phyloP scores from a whole-genome alignment of 2,329 filamentous ascomycete species.

The Fusarium piperis region DNA sequence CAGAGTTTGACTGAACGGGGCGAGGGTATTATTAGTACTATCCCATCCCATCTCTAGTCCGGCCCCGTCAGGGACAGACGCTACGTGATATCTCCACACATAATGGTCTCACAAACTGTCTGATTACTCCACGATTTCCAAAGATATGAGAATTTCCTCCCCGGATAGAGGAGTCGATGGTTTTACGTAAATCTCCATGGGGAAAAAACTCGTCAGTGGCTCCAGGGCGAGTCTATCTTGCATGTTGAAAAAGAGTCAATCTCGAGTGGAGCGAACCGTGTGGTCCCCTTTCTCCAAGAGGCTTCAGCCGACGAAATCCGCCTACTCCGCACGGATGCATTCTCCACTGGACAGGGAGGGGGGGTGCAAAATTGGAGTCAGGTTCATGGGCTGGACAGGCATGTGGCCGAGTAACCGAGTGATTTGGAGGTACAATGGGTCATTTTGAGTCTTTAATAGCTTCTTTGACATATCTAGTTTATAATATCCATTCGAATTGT shows the following conservation, averaged over 20 bases:
- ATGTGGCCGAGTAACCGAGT: neutral
- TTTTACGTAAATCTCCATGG: slow-evolving; percentile 36
- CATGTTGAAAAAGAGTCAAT: neutral
- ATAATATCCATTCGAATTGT: neutral
- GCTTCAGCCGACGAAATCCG: neutral
- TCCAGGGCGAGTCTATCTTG: neutral
- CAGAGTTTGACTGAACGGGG: slow-evolving; percentile 10
- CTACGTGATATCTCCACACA: slow-evolving; percentile 20
- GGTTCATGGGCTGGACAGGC: neutral
- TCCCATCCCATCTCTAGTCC: neutral
- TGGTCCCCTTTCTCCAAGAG: neutral
- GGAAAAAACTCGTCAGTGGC: slow-evolving; percentile 16
- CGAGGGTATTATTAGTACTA: slow-evolving; percentile 29
- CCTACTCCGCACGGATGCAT: neutral
- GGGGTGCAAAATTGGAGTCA: neutral
- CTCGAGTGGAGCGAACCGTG: slow-evolving; percentile 4
- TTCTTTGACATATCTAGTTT: neutral
- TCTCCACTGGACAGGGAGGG: neutral
- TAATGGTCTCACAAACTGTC: slow-evolving; percentile 1
- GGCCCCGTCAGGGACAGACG: slow-evolving; percentile 20
- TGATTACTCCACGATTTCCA: slow-evolving; percentile 6
- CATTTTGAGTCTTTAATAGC: neutral
- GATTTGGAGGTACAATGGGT: neutral
- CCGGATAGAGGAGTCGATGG: neutral
- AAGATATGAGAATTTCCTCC: neutral